Evolutionary conservation across 306 rosid species (phyloP), one percentile per base, ranked within the genome.

Genomic region (Prunus mongolica): DNA sequence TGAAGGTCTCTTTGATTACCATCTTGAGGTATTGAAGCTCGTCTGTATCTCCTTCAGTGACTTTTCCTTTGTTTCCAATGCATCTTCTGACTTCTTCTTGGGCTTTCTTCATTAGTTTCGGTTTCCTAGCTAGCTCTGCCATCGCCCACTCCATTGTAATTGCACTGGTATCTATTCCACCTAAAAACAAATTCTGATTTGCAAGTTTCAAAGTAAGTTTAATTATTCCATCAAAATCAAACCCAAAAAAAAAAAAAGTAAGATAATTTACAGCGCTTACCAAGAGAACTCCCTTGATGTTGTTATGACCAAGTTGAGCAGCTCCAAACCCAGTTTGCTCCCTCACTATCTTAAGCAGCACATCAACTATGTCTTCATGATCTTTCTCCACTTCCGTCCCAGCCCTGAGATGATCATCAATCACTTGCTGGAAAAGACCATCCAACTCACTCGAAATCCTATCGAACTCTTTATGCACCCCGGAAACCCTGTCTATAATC

Each of bases 1-100:
- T 74, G 0, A 88, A 11, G 69, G 86, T 30, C 63, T 84, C 93
- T 69, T 86, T 88, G 10, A 86, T 46, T 7, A 84, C 78, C 81
- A 67, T 72, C 47, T 84, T 86, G 14, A 86, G 69, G 30, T 84
- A 86, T 0, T n/a, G 50, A 15, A 88, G 88, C 2, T 65, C 55
- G 0, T 67, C 34, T 3, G 58, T 76, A 19, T 82, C 88, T 0
- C 50, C 57, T 60, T 86, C 86, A 10, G 49, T 22, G 22, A 86
- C 71, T 60, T 41, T 67, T 13, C 73, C 77, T 28, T 28, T 28
- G 61, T 62, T 80, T 13, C 58, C 30, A 28, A 28, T 28, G 30
- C 30, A 28, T 28, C 30, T 28, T 28, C 30, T 28, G 30, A 28
- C 30, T 62, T 87, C 86, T 5, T 77, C 77, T 54, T 72, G 81